Percentiles rank a stretch among this genome's conserved stretches.
These are phyloP conservation scores for Lodderomyces theae DNA, from an alignment of 1,139 yeast genomes.

Conservation along the genomic window DNA sequence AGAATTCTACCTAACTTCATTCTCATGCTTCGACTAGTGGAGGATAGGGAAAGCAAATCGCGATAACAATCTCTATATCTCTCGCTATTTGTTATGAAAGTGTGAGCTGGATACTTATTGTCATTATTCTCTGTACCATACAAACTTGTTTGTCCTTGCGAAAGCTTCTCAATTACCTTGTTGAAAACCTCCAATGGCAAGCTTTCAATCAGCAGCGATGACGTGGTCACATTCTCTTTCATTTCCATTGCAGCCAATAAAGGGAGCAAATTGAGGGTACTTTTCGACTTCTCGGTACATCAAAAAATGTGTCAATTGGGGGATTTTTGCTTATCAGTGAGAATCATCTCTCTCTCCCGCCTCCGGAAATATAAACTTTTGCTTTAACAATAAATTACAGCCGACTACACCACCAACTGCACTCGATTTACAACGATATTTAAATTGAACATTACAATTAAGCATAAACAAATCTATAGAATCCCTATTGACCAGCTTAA, in stretches of 20 bases:
- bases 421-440: too few relatives aligned
- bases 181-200: constrained; percentile 22
- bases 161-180: constrained; percentile 17
- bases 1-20: constrained; percentile 20
- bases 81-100: constrained; percentile 17
- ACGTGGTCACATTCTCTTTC: not conserved
- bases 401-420: too few relatives aligned
- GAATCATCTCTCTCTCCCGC: too few relatives aligned
- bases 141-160: constrained; percentile 8
- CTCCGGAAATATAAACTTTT: too few relatives aligned
- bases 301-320: too few relatives aligned
- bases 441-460: constrained; percentile 1
- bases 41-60: constrained; percentile 21
- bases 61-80: constrained; percentile 14
- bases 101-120: constrained; percentile 11
- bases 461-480: constrained; percentile 2
- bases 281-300: too few relatives aligned
- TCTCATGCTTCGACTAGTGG: constrained; percentile 27
- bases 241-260: too few relatives aligned
- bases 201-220: constrained; percentile 9
- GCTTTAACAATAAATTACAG: too few relatives aligned
- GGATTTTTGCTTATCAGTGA: too few relatives aligned
- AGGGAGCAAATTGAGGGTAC: too few relatives aligned
- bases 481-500: constrained; percentile 48
- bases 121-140: not conserved